Conservation (phyloP, 148 eudicot genomes). For the Chenopodium suecicum region DNA sequence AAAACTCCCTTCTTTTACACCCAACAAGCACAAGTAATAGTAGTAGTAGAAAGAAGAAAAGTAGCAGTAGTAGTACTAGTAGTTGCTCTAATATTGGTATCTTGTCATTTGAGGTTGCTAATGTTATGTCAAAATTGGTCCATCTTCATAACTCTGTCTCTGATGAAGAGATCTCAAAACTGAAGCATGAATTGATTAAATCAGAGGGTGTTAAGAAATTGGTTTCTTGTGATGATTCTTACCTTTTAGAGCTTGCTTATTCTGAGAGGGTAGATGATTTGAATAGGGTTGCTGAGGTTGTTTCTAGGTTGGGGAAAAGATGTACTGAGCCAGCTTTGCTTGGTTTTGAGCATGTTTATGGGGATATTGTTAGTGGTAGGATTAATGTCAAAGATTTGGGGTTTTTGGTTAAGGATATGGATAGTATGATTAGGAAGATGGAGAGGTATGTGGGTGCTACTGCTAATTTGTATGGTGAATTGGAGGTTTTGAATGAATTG, state of each 20-base stretch:
- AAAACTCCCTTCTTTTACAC: constrained; percentile 56
- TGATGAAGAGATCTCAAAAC: constrained; percentile 49
- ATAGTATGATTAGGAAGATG: constrained; percentile 70
- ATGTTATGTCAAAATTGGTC: constrained; percentile 78
- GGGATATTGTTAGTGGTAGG: constrained; percentile 53
- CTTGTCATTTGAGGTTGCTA: constrained; percentile 85
- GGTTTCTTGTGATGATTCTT: constrained; percentile 52
- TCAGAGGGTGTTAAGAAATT: constrained; percentile 61
- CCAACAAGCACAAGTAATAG: constrained; percentile 12
- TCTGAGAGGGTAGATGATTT: constrained; percentile 76
- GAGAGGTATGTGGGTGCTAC: constrained; percentile 71
- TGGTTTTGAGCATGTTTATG: constrained; percentile 89
- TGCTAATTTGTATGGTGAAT: constrained; percentile 52
- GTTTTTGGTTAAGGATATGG: constrained; percentile 84
- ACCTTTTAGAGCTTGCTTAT: constrained; percentile 57
- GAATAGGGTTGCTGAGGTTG: constrained; percentile 59
- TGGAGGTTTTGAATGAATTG: constrained; percentile 76
- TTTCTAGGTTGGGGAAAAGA: constrained; percentile 75
- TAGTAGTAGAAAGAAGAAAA: constrained; percentile 24
- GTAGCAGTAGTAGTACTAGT: background rate
- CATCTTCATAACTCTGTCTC: constrained; percentile 65
- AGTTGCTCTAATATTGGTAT: constrained; percentile 43
- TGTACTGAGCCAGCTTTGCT: constrained; percentile 59
- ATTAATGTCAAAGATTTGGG: constrained; percentile 62
- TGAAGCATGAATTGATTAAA: constrained; percentile 54